phyloP scores from a whole-genome alignment of 2,329 filamentous ascomycete species.

The Colletotrichum navitas region DNA sequence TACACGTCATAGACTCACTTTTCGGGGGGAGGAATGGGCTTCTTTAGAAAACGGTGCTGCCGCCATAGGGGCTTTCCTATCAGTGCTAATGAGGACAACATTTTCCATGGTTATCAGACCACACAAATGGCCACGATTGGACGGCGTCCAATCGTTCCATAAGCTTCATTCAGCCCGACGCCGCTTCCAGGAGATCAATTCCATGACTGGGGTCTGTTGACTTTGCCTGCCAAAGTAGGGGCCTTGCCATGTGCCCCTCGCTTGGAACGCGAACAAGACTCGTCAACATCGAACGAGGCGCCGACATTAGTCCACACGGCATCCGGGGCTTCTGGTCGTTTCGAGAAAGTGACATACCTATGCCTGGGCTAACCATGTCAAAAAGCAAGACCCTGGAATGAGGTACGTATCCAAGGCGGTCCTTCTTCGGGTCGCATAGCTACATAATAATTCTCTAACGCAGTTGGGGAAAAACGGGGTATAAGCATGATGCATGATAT shows the following conservation, averaged over 20 bases:
- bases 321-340: conserved; percentile 27
- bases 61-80: neutral
- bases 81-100: neutral
- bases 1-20: conserved; percentile 22
- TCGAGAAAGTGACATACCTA: conserved; percentile 23
- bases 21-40: neutral
- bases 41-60: neutral
- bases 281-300: conserved; percentile 3
- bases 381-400: conserved; percentile 13
- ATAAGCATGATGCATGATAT: too few species aligned
- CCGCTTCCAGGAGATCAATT: neutral
- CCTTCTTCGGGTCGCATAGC: too few species aligned
- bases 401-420: too few species aligned
- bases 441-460: too few species aligned
- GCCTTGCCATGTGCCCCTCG: neutral
- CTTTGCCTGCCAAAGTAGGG: neutral
- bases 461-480: too few species aligned
- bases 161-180: neutral
- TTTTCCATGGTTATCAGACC: neutral
- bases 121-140: neutral
- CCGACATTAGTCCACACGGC: conserved; percentile 7
- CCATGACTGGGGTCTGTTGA: neutral
- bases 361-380: neutral
- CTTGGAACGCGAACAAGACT: neutral
- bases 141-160: neutral